Conservation (phyloP, 2,329 filamentous ascomycete genomes). For the Ophiosphaerella herpotricha region DNA sequence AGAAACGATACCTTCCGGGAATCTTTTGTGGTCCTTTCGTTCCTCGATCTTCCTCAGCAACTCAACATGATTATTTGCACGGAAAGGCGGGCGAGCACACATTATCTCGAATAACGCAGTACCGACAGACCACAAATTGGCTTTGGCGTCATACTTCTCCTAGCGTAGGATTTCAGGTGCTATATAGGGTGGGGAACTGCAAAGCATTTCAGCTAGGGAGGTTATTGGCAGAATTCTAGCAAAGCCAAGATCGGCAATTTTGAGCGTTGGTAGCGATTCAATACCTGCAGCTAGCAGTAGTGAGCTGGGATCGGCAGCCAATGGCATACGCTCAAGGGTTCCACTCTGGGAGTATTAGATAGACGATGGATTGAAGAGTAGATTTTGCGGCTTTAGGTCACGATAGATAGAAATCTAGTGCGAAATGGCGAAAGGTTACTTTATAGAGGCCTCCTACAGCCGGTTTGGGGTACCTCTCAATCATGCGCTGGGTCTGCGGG, state of each 20-base stretch:
- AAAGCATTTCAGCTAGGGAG: slow-evolving; percentile 91
- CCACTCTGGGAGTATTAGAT: slow-evolving; percentile 64
- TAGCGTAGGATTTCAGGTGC: slow-evolving; percentile 96
- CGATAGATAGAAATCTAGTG: slow-evolving; percentile 97
- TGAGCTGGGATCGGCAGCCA: slow-evolving; percentile 80
- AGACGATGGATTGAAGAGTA: slow-evolving; percentile 82
- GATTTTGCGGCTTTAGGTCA: slow-evolving; percentile 96
- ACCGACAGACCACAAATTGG: slow-evolving; percentile 96
- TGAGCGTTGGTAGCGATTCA: slow-evolving; percentile 87
- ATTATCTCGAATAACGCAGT: slow-evolving; percentile 97
- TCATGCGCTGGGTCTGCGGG: slow-evolving; percentile 84
- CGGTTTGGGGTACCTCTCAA: slow-evolving; percentile 87
- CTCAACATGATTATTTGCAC: slow-evolving; percentile 92
- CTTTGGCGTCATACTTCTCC: slow-evolving; percentile 95
- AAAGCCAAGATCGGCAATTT: slow-evolving; percentile 98
- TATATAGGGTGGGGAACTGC: slow-evolving; percentile 97
- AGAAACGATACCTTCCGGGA: slow-evolving; percentile 72
- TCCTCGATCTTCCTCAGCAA: slow-evolving; percentile 89
- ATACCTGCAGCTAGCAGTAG: slow-evolving; percentile 81
- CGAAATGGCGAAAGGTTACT: slow-evolving; percentile 92
- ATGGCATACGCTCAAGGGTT: slow-evolving; percentile 62
- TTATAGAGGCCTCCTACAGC: slow-evolving; percentile 87
- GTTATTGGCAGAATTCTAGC: slow-evolving; percentile 88
- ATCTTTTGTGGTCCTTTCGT: slow-evolving; percentile 82
- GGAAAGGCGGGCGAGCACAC: slow-evolving; percentile 85